Conservation (phyloP, 352 stramenopile genomes). For the Pythium periplocum region DNA sequence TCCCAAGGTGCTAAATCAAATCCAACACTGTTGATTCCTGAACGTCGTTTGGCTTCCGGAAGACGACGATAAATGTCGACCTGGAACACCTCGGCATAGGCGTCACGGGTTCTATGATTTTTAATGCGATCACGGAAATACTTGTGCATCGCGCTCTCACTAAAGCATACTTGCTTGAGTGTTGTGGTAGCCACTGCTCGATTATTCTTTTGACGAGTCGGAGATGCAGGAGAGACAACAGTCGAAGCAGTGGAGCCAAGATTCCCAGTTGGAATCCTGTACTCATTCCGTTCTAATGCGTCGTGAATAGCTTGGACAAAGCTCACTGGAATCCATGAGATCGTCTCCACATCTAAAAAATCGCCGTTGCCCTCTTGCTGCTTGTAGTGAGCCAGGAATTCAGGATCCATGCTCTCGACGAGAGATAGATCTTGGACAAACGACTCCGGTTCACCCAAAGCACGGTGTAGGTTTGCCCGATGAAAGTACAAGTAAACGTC, state of each 20-base stretch:
- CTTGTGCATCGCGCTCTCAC: conserved; percentile 28
- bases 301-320: conserved; percentile 34
- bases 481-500: conserved; percentile 60
- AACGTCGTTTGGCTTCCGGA: conserved; percentile 11
- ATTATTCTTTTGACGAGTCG: too few species aligned
- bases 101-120: conserved; percentile 19
- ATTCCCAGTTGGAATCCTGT: conserved; percentile 17
- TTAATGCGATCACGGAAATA: conserved; percentile 41
- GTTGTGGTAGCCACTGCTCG: background rate
- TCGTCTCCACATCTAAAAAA: conserved; percentile 53
- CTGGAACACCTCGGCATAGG: conserved; percentile 50
- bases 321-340: conserved; percentile 45
- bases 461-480: conserved; percentile 39
- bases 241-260: too few species aligned
- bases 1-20: conserved; percentile 28
- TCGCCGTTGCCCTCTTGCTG: conserved; percentile 31
- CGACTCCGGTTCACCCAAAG: conserved; percentile 30
- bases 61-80: conserved; percentile 37
- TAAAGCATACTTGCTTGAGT: conserved; percentile 19
- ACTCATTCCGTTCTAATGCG: conserved; percentile 34
- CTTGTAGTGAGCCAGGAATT: conserved; percentile 38
- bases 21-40: conserved; percentile 1
- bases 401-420: conserved; percentile 39
- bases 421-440: conserved; percentile 48
- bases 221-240: too few species aligned